These are phyloP conservation scores for Penicillium crystallinum DNA, from an alignment of 495 filamentous ascomycete species.

Conservation along the genomic window DNA sequence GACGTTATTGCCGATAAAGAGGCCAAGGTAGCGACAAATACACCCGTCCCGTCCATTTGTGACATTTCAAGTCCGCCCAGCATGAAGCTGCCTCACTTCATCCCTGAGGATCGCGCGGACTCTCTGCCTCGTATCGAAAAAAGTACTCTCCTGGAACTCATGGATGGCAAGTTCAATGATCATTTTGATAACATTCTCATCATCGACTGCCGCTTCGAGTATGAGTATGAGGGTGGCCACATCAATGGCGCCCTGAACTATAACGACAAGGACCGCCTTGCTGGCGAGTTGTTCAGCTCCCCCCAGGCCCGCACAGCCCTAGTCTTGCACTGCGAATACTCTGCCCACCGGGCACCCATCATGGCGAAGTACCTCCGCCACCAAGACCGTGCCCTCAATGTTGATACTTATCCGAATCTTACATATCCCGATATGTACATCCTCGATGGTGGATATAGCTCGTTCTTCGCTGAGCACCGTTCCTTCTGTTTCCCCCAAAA, in stretches of 20 bases:
- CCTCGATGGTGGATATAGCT: constrained; percentile 90
- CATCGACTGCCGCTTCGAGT: constrained; percentile 97
- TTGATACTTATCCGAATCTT: constrained; percentile 75
- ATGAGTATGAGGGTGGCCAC: constrained; percentile 96
- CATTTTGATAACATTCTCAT: constrained; percentile 72
- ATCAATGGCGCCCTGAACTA: constrained; percentile 89
- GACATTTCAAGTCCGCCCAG: constrained; percentile 68
- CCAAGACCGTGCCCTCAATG: constrained; percentile 78
- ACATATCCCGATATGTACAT: constrained; percentile 96
- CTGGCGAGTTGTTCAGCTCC: constrained; percentile 67
- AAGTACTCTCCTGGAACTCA: constrained; percentile 71
- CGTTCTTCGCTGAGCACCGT: constrained; percentile 76
- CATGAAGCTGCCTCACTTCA: constrained; percentile 77
- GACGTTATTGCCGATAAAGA: constrained; percentile 76
- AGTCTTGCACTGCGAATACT: constrained; percentile 98
- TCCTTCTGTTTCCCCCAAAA: constrained; percentile 83
- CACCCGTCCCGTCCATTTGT: constrained; percentile 64
- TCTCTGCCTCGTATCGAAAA: constrained; percentile 81
- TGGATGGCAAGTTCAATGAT: constrained; percentile 76
- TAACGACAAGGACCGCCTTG: constrained; percentile 87
- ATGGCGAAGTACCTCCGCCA: constrained; percentile 79
- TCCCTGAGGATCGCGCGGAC: constrained; percentile 73
- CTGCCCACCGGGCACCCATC: constrained; percentile 91
- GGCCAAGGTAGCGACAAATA: constrained; percentile 46
- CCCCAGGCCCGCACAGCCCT: constrained; percentile 67